Percentiles rank a stretch among this genome's conserved stretches.
Conservation (phyloP, 1,284 basidiomycete genomes). For the Tilletia setariae region DNA sequence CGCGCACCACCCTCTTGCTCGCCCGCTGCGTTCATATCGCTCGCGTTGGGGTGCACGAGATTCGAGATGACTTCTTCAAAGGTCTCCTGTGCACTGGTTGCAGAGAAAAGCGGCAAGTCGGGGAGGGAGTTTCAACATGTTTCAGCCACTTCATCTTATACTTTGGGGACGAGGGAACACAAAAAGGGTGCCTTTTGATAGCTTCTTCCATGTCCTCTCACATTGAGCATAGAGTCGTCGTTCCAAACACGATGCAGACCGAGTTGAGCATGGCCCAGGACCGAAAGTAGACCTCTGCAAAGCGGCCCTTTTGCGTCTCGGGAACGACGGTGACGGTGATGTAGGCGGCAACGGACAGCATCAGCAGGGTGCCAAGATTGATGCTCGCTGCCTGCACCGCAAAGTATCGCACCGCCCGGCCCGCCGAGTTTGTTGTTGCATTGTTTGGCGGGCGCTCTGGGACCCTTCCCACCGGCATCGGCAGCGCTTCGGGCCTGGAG, state of each 20-base stretch:
- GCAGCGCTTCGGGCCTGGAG: neutral
- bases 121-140: no score
- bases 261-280: neutral
- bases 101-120: neutral
- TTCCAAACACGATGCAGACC: constrained; percentile 1
- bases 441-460: neutral
- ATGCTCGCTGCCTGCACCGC: neutral
- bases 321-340: neutral
- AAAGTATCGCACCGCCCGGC: constrained; percentile 2
- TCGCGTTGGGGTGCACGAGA: neutral
- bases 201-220: no score
- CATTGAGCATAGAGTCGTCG: constrained; percentile 5
- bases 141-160: neutral
- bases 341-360: neutral
- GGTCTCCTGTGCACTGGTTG: neutral
- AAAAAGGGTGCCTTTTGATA: no score
- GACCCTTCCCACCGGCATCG: neutral
- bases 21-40: no score
- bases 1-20: no score
- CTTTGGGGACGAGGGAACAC: neutral
- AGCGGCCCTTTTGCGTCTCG: neutral
- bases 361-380: neutral
- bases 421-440: neutral
- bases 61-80: constrained; percentile 1
- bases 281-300: neutral